phyloP scores from a whole-genome alignment of 2,329 filamentous ascomycete species.

The Pseudogymnoascus verrucosus region DNA sequence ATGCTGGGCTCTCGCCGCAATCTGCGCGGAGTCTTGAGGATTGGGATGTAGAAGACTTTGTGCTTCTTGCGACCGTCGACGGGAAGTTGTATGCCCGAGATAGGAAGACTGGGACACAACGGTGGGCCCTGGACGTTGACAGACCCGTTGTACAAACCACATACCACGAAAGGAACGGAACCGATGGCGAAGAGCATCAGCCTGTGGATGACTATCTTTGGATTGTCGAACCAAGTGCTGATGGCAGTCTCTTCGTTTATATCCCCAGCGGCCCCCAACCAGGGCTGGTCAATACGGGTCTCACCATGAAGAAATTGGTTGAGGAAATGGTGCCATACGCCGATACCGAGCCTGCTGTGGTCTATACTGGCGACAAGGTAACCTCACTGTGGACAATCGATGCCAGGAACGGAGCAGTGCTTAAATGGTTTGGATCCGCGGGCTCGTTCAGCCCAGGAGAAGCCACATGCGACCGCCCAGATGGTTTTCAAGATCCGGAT shows the following conservation, averaged over 20 bases:
- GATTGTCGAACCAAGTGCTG: constrained; percentile 86
- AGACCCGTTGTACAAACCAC: constrained; percentile 85
- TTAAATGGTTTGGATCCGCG: constrained; percentile 75
- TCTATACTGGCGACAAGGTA: constrained; percentile 88
- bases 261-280: constrained; percentile 53
- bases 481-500: constrained; percentile 47
- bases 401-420: constrained; percentile 70
- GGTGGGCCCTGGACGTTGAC: constrained; percentile 79
- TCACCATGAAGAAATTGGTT: constrained; percentile 81
- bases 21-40: constrained; percentile 92
- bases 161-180: constrained; percentile 66
- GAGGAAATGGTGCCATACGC: constrained; percentile 73
- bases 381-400: constrained; percentile 85
- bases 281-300: constrained; percentile 56
- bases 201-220: constrained; percentile 75
- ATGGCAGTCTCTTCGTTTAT: constrained; percentile 83
- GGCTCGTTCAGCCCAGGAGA: constrained; percentile 42
- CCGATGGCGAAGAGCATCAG: constrained; percentile 47
- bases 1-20: constrained; percentile 64
- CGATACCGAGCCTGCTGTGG: constrained; percentile 65
- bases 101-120: constrained; percentile 72
- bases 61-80: constrained; percentile 99
- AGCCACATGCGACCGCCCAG: constrained; percentile 50
- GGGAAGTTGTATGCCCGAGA: constrained; percentile 90
- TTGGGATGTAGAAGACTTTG: constrained; percentile 99